phyloP scores from a whole-genome alignment of 108 stramenopile genomes.

The Fistulifera solaris region DNA sequence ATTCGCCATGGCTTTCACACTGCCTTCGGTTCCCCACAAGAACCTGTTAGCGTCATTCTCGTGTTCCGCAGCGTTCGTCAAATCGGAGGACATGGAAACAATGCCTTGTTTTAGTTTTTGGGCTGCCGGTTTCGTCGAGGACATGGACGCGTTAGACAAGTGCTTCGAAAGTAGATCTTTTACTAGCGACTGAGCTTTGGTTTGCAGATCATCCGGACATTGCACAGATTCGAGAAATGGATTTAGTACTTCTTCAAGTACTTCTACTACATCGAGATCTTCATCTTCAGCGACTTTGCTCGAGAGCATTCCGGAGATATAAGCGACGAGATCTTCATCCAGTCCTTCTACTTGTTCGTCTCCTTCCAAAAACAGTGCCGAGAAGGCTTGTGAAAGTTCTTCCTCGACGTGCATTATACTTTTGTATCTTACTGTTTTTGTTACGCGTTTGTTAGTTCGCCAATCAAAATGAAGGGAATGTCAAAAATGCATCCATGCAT shows the following conservation, averaged over 20 bases:
- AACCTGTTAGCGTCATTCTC: conserved; percentile 53
- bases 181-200: conserved; percentile 26
- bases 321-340: conserved; percentile 51
- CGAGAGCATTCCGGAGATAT: conserved; percentile 53
- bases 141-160: neutral
- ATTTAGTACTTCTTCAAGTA: conserved; percentile 45
- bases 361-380: too few relatives aligned
- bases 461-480: too few relatives aligned
- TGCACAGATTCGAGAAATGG: conserved; percentile 60
- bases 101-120: conserved; percentile 59
- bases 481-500: too few relatives aligned
- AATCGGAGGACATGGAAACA: conserved; percentile 53
- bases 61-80: conserved; percentile 26
- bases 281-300: conserved; percentile 20
- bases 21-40: conserved; percentile 57
- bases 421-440: too few relatives aligned
- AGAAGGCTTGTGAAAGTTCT: too few relatives aligned
- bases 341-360: conserved; percentile 5
- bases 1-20: conserved; percentile 67
- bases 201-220: conserved; percentile 33
- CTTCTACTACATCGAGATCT: conserved; percentile 9
- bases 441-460: too few relatives aligned
- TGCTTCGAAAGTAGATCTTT: conserved; percentile 6
- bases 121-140: conserved; percentile 3
- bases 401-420: too few relatives aligned